phyloP scores from a whole-genome alignment of 2,329 filamentous ascomycete genomes.

The Colletotrichum sp. region DNA sequence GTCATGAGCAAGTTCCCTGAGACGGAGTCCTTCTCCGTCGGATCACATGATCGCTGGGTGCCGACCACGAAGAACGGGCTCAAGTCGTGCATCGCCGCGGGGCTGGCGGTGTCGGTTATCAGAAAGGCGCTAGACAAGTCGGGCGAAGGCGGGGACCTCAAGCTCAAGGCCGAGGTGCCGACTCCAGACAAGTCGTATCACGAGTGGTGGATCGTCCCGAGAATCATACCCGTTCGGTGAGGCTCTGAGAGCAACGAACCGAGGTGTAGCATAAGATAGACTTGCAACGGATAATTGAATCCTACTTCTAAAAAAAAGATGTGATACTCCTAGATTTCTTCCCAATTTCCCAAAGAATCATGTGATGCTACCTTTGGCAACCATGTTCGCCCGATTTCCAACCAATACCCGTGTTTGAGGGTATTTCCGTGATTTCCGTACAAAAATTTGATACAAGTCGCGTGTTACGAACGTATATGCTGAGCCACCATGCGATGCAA shows the following conservation, averaged over 20 bases:
- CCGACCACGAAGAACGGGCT: slow-evolving; percentile 63
- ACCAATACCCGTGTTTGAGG: not conserved
- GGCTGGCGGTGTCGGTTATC: slow-evolving; percentile 66
- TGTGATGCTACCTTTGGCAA: not conserved
- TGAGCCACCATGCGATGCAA: not conserved
- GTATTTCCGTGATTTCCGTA: not conserved
- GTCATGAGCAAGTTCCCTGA: slow-evolving; percentile 56
- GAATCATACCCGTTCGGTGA: slow-evolving; percentile 34
- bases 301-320: not conserved
- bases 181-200: slow-evolving; percentile 60
- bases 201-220: slow-evolving; percentile 69
- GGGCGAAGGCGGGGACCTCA: slow-evolving; percentile 31
- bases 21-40: slow-evolving; percentile 58
- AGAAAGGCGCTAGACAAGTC: slow-evolving; percentile 57
- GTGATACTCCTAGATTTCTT: not conserved
- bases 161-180: slow-evolving; percentile 57
- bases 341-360: not conserved
- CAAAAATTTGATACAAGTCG: slow-evolving; percentile 6
- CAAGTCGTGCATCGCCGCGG: slow-evolving; percentile 73
- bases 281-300: not conserved
- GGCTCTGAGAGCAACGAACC: not conserved
- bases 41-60: slow-evolving; percentile 67
- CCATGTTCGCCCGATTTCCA: not conserved
- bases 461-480: not conserved
- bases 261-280: not conserved